Base-by-base conservation (phyloP, 2,329 filamentous ascomycete species). In the Colletotrichum sp. region DNA sequence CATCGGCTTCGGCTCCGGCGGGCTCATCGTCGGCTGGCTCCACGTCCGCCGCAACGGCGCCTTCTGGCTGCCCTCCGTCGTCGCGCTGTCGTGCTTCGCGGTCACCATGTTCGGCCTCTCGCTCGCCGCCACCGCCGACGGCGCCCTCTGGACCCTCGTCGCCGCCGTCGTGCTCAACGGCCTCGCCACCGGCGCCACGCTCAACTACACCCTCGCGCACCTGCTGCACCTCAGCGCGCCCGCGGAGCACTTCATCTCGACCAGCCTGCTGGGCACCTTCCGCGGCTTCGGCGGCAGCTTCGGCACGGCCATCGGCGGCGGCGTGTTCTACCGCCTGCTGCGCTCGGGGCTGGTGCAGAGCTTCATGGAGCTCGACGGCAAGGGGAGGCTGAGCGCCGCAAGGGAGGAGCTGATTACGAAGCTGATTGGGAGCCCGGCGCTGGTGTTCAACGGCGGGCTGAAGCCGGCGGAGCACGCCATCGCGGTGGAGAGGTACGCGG, bases 121-220 rank as follows among this genome's bases (percentile, higher is more conserved):
- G 0, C 75, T 86, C 7, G 81, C 92, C 2, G 91, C 91, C 18
- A 91, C 88, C 2, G 85, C 90, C 0, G 80, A 85, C 7, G 88
- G 90, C 2, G 86, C 90, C 0, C 85, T 89, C 3, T 81, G 82
- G 9, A 79, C 90, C 1, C 94, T 94, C 79, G 83, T 96, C 8
- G 77, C 88, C 6, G 84, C 90, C 18, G 89, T 95, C 2, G 93
- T 96, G 80, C 63, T 90, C 62, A 96, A 96, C 81, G 95, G 95
- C 1, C 87, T 96, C 59, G 90, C 90, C 77, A 94, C 93, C 0
- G 95, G 95, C 15, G 92, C 94, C 0, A 89, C 91, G 7, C 86
- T 96, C 73, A 97, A 96, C 83, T 98, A 98, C 84, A 94, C 93
- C 0, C 89, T 98, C 4, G 94, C 95, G 0, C 95, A 98, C 80